Percentiles rank a stretch among this genome's conserved stretches.
These are phyloP conservation scores for Babesia ovata DNA, from an alignment of 169 alveolate genomes.

Conservation along the genomic window DNA sequence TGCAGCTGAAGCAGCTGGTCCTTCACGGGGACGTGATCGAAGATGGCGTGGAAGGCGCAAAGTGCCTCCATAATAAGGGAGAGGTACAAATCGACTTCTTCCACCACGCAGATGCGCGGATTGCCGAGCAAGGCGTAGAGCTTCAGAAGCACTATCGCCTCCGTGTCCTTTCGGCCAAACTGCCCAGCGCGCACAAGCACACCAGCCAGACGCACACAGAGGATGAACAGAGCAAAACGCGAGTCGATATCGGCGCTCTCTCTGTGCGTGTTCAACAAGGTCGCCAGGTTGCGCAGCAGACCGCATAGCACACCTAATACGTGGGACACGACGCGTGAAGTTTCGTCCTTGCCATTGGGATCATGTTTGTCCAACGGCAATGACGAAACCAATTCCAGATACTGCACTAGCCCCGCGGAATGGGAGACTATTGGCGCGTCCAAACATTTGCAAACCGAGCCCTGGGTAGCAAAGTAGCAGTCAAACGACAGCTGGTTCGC, in stretches of 20 bases:
- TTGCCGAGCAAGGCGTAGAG: constrained; percentile 47
- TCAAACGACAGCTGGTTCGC: neutral
- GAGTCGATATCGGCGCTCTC: constrained; percentile 4
- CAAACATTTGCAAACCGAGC: constrained; percentile 9
- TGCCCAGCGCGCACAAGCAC: constrained; percentile 20
- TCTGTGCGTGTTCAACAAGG: neutral
- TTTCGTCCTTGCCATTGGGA: neutral
- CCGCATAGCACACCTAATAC: constrained; percentile 13
- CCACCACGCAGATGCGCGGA: constrained; percentile 1
- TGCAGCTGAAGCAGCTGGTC: constrained; percentile 38
- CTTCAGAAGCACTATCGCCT: constrained; percentile 31
- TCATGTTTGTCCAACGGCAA: constrained; percentile 2
- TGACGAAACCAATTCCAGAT: constrained; percentile 26
- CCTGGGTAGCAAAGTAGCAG: neutral
- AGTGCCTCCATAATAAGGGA: constrained; percentile 32
- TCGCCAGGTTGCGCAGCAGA: constrained; percentile 4
- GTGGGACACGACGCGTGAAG: neutral
- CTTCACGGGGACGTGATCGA: constrained; percentile 39
- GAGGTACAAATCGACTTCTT: constrained; percentile 9
- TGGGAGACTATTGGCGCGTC: constrained; percentile 18
- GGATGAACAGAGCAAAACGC: constrained; percentile 13
- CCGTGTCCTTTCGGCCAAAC: constrained; percentile 26
- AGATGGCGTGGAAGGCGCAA: constrained; percentile 31
- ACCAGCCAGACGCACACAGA: constrained; percentile 15
- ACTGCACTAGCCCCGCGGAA: constrained; percentile 1